Conservation (phyloP, 805 yeast genomes). For the Kluyveromyces nonfermentans region DNA sequence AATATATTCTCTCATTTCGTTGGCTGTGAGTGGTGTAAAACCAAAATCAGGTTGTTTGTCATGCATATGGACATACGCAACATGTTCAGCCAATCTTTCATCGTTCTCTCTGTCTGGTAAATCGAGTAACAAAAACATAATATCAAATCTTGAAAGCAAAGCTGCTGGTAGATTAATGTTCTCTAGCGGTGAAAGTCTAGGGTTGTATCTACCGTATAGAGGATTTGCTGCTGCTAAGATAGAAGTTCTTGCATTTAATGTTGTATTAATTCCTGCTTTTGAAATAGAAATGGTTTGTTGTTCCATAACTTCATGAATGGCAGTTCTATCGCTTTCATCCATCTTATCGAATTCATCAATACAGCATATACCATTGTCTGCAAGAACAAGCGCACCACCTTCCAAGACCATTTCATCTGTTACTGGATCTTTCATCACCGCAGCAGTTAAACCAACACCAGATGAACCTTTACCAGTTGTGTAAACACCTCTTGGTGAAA, state of each 20-base stretch:
- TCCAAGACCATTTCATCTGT: slow-evolving; percentile 97
- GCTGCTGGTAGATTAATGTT: slow-evolving; percentile 97
- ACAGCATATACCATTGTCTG: slow-evolving; percentile 97
- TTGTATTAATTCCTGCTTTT: slow-evolving; percentile 95
- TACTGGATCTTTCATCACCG: slow-evolving; percentile 98
- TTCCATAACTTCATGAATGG: slow-evolving; percentile 94
- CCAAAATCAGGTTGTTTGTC: slow-evolving; percentile 74
- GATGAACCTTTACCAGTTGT: slow-evolving; percentile 99
- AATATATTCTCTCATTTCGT: slow-evolving; percentile 77
- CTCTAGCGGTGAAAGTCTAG: slow-evolving; percentile 82
- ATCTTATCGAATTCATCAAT: slow-evolving; percentile 98
- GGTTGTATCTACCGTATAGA: slow-evolving; percentile 86
- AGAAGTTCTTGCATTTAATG: slow-evolving; percentile 90
- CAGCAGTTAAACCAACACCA: slow-evolving; percentile 97
- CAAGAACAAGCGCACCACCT: slow-evolving; percentile 95
- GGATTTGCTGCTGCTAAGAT: slow-evolving; percentile 99
- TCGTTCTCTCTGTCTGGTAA: slow-evolving; percentile 72
- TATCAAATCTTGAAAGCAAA: slow-evolving; percentile 85
- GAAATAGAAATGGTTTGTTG: slow-evolving; percentile 97
- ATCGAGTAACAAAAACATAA: slow-evolving; percentile 79
- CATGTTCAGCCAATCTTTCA: slow-evolving; percentile 84
- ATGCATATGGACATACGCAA: slow-evolving; percentile 92
- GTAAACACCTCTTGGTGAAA: slow-evolving; percentile 93
- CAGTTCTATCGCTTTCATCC: slow-evolving; percentile 96
- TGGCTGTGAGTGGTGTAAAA: slow-evolving; percentile 67